phyloP scores from a whole-genome alignment of 1,284 basidiomycete species.

The Sanghuangporus baumii region DNA sequence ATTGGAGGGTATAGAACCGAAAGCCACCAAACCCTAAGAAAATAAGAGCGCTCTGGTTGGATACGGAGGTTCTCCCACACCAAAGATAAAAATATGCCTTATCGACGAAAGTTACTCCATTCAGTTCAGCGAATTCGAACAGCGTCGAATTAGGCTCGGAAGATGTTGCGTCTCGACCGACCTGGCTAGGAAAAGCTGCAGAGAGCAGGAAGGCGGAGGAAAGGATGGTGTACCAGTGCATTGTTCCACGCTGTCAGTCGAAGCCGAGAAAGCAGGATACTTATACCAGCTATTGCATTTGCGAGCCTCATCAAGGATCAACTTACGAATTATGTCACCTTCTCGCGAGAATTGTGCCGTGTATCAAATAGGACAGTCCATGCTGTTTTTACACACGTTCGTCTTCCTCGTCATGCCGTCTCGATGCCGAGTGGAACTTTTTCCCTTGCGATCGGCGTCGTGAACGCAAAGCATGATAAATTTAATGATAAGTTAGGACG shows the following conservation, averaged over 20 bases:
- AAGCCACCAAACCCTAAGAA: slow-evolving; percentile 32
- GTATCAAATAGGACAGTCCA: neutral
- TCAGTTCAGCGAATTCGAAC: slow-evolving; percentile 17
- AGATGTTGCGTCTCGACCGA: neutral
- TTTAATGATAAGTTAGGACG: neutral
- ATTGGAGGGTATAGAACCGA: slow-evolving; percentile 34
- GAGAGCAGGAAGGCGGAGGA: slow-evolving; percentile 1
- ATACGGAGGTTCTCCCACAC: neutral
- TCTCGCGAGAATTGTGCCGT: neutral
- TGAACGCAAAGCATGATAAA: neutral
- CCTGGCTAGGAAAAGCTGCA: neutral
- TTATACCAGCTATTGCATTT: neutral
- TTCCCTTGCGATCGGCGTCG: neutral
- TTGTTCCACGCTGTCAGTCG: neutral
- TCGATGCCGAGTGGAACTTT: neutral
- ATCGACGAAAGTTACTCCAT: slow-evolving; percentile 20
- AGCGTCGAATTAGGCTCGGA: slow-evolving; percentile 13
- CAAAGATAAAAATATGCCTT: slow-evolving; percentile 7
- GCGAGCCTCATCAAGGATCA: neutral
- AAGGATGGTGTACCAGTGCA: neutral
- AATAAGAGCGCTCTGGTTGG: neutral
- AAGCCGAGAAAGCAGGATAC: neutral
- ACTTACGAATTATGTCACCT: neutral
- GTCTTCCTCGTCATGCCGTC: neutral
- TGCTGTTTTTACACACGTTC: neutral